phyloP scores from a whole-genome alignment of 2,329 filamentous ascomycete species.

The Stenocarpella maydis region DNA sequence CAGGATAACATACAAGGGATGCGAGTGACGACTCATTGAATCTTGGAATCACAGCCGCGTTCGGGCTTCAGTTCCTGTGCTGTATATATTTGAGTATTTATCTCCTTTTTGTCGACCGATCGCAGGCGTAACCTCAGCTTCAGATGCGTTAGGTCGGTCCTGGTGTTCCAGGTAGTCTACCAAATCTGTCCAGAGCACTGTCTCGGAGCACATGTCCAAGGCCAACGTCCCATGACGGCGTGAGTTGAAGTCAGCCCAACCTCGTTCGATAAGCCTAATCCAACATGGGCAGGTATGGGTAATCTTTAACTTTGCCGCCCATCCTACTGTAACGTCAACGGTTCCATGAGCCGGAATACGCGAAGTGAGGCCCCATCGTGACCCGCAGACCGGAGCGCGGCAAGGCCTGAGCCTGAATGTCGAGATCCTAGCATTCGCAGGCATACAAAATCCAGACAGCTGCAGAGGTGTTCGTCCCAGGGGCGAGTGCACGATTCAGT shows the following conservation, averaged over 20 bases:
- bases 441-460: neutral
- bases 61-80: neutral
- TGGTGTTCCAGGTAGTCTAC: neutral
- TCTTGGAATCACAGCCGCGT: no score
- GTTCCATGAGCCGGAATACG: neutral
- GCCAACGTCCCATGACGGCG: neutral
- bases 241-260: neutral
- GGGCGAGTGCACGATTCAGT: conserved; percentile 2
- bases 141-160: neutral
- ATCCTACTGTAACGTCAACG: neutral
- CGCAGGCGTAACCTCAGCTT: neutral
- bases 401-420: neutral
- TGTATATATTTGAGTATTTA: neutral
- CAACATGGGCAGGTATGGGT: neutral
- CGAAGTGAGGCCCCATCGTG: neutral
- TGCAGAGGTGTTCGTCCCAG: neutral
- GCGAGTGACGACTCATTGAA: no score
- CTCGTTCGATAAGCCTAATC: neutral
- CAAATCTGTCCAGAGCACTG: neutral
- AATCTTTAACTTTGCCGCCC: neutral
- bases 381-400: neutral
- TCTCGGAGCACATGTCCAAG: neutral
- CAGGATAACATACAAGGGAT: no score
- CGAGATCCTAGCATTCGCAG: neutral
- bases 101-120: neutral